Conservation (phyloP, 441 rosid genomes). For the Isatis lusitanica region DNA sequence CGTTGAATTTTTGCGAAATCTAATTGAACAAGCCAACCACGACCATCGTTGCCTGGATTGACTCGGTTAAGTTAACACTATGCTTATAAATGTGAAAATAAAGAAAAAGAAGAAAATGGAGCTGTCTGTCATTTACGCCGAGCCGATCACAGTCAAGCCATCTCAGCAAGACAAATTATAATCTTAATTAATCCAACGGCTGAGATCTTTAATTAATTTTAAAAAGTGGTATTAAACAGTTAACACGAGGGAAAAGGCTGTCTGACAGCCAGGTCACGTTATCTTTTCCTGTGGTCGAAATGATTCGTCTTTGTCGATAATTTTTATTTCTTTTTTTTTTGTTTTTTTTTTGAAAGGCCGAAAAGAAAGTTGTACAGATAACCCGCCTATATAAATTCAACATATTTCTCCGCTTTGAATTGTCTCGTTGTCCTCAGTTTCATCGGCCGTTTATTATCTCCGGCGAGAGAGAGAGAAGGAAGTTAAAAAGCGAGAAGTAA, state of each 20-base stretch:
- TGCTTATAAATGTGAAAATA: not conserved
- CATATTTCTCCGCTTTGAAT: conserved; percentile 25
- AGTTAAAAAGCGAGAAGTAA: not conserved
- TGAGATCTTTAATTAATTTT: conserved; percentile 20
- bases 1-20: conserved; percentile 23
- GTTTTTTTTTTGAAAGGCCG: conserved; percentile 41
- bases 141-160: conserved; percentile 32
- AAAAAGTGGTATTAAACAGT: not conserved
- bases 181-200: conserved; percentile 29
- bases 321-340: conserved; percentile 32
- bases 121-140: conserved; percentile 34
- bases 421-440: conserved; percentile 31
- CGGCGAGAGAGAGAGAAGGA: conserved; percentile 34
- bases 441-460: conserved; percentile 28
- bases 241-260: conserved; percentile 42
- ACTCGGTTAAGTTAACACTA: conserved; percentile 25
- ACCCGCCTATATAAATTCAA: conserved; percentile 36
- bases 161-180: conserved; percentile 16
- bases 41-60: conserved; percentile 33
- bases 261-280: conserved; percentile 68
- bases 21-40: conserved; percentile 37
- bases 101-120: not conserved
- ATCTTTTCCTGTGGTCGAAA: conserved; percentile 63
- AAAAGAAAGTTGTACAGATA: conserved; percentile 20
- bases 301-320: conserved; percentile 47